A percentile compares a stretch with the other conserved stretches of the same genome.
phyloP scores from a whole-genome alignment of 78 protist genomes.

The Chrysochromulina tobinii region DNA sequence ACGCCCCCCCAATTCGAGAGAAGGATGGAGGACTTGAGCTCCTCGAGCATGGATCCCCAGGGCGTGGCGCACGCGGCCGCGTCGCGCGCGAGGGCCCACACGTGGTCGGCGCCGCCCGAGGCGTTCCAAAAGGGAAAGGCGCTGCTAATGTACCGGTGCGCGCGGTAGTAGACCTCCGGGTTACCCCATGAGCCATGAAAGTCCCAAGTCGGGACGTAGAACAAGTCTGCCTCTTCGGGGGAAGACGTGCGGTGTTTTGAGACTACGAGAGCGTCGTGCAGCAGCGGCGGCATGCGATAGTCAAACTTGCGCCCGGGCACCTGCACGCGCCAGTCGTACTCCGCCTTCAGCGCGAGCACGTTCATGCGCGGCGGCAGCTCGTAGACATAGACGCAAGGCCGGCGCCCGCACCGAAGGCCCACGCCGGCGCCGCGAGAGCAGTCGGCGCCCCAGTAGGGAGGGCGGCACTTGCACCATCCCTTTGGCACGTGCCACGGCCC shows the following conservation, averaged over 20 bases:
- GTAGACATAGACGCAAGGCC: constrained; percentile 1
- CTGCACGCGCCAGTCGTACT: not conserved
- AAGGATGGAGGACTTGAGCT: not conserved
- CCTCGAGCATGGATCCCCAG: not conserved
- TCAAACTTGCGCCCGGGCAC: not conserved
- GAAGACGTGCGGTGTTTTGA: not conserved
- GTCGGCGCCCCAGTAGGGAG: not conserved
- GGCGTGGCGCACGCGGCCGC: constrained; percentile 18
- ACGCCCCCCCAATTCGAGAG: not conserved
- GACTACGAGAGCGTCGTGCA: not conserved
- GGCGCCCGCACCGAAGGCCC: not conserved
- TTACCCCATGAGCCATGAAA: not conserved
- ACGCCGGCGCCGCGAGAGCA: not conserved
- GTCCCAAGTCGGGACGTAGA: not conserved
- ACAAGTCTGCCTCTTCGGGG: not conserved
- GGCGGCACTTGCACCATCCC: not conserved
- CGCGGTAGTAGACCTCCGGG: constrained; percentile 23
- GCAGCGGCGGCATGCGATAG: not conserved
- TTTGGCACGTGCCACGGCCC: not conserved
- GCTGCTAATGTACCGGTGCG: not conserved
- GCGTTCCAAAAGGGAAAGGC: not conserved
- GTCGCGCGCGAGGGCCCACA: not conserved
- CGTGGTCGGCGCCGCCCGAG: not conserved
- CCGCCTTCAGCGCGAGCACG: not conserved
- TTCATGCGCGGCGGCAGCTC: constrained; percentile 4